These are phyloP conservation scores for Hirsutella rhossiliensis DNA, from an alignment of 2,329 filamentous ascomycete species.

Conservation along the genomic window DNA sequence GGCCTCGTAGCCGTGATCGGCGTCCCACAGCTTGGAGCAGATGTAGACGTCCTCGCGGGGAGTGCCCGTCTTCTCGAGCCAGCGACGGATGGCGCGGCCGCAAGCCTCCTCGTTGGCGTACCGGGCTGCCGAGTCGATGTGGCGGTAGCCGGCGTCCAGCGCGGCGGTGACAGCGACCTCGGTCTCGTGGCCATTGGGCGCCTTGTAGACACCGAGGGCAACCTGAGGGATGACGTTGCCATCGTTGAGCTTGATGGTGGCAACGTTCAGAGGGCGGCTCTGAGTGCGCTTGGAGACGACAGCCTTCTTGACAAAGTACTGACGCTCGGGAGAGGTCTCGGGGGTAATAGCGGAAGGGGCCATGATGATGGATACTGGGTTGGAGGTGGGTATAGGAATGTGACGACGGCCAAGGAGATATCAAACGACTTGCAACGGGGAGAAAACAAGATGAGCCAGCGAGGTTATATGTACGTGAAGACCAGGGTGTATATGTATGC, in stretches of 20 bases:
- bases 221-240: constrained; percentile 52
- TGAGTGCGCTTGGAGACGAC: background rate
- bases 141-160: constrained; percentile 42
- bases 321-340: constrained; percentile 19
- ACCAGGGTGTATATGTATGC: background rate
- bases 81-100: constrained; percentile 59
- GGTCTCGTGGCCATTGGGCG: constrained; percentile 41
- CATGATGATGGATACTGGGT: constrained; percentile 13
- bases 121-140: constrained; percentile 42
- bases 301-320: constrained; percentile 17
- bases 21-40: constrained; percentile 54
- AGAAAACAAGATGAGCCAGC: background rate
- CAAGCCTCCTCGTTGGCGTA: constrained; percentile 59
- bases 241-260: constrained; percentile 54
- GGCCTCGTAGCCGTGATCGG: constrained; percentile 28
- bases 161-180: constrained; percentile 47
- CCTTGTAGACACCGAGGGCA: constrained; percentile 35
- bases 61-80: constrained; percentile 47
- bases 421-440: background rate
- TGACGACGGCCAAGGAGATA: too few relatives aligned
- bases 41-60: constrained; percentile 58
- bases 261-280: constrained; percentile 2
- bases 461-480: background rate
- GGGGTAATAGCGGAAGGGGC: constrained; percentile 23
- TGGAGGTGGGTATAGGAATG: constrained; percentile 1